Base-by-base conservation (phyloP, 192 early-diverging fungal species). In the Polychytrium aggregatum region DNA sequence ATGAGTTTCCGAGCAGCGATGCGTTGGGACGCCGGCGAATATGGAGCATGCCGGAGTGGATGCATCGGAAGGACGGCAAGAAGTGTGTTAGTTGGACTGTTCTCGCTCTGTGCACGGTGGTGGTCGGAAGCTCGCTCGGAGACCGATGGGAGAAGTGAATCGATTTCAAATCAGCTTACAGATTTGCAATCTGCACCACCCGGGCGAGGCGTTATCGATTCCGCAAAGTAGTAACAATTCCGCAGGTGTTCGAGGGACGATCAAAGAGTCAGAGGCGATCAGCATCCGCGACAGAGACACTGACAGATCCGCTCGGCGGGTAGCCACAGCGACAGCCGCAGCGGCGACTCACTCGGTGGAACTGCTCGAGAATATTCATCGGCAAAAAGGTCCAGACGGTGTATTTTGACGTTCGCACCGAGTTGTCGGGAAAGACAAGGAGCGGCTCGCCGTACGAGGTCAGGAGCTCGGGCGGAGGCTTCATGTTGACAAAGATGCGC, bases 291-390 rank as follows among this genome's bases (percentile, higher is more conserved):
- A 17, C 41, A 7, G 8, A 16, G 8, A 20, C 41, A 9, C 20
- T 16, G 20, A 7, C 20, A 9, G 20, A 11, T 42, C 11, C 41
- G 20, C 21, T 16, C 8, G 7, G 16, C 9, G 21, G 11, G 7
- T 20, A 42, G 7, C 10, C 20, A 18, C 46, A 30, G 28, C 50
- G 48, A 58, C 35, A 35, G n/a, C n/a, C n/a, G n/a, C n/a, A n/a
- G n/a, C n/a, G n/a, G n/a, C 42, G 44, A 17, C 44, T 44, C 24
- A 95, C 71, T 31, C 84, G 78, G 10, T 88, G 81, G 63, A 98
- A 98, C 72, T 98, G 93, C 77, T 97, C 92, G 59, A 87, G 85
- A 44, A 99, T 57, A 53, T 97, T 97, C 60, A 88, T 93, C 13
- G 96, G 96, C 11, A 99, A 55, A 67, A 97, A 99, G 0, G 86